These are phyloP conservation scores for Umbelopsis ramanniana DNA, from an alignment of 192 early-diverging fungal species.

Conservation along the genomic window DNA sequence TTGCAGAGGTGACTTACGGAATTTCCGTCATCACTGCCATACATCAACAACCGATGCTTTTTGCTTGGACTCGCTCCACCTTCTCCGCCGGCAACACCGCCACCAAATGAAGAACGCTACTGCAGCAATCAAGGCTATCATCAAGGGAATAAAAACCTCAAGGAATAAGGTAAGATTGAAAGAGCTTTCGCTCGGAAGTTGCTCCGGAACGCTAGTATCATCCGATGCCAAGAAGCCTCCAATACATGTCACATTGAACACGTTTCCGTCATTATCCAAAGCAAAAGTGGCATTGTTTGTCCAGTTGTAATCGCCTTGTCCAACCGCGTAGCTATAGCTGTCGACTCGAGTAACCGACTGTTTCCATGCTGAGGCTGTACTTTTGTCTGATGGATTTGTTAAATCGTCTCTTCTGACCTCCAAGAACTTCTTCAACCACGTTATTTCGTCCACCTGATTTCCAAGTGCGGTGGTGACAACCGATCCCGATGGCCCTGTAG, in stretches of 20 bases:
- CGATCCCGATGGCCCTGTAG: background rate
- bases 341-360: background rate
- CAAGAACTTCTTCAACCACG: constrained; percentile 9
- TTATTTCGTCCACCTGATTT: constrained; percentile 17
- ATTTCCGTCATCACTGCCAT: constrained; percentile 1
- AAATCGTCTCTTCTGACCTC: background rate
- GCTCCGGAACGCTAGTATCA: constrained; percentile 3
- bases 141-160: background rate
- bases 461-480: background rate
- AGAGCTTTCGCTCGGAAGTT: constrained; percentile 9
- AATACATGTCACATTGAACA: constrained; percentile 2
- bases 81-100: background rate
- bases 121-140: constrained; percentile 12
- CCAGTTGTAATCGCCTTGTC: constrained; percentile 10
- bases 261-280: constrained; percentile 6
- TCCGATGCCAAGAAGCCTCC: constrained; percentile 7
- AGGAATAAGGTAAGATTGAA: background rate
- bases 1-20: background rate
- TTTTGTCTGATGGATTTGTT: background rate
- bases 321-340: background rate
- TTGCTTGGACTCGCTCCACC: constrained; percentile 5
- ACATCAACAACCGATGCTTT: background rate
- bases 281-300: background rate
- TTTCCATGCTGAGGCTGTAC: constrained; percentile 5
- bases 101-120: constrained; percentile 7